These are phyloP conservation scores for Oenanthe sinensis DNA, from an alignment of 129 eudicot species.

Conservation along the genomic window DNA sequence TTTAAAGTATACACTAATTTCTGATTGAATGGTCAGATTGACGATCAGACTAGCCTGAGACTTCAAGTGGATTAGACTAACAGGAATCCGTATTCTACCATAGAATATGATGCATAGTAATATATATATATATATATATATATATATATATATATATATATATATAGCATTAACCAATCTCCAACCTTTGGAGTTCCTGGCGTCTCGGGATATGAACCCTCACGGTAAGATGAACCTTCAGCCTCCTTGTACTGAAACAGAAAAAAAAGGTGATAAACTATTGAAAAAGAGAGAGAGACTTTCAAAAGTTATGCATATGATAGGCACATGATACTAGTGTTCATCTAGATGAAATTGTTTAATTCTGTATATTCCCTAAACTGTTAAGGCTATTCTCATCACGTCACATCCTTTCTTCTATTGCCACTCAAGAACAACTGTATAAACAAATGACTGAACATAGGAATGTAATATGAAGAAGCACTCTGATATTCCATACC, in stretches of 20 bases:
- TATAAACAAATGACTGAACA: neutral
- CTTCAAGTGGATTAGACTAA: neutral
- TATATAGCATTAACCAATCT: neutral
- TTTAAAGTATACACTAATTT: neutral
- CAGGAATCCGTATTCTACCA: neutral
- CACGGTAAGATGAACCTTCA: slow-evolving; percentile 84
- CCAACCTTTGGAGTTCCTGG: slow-evolving; percentile 87
- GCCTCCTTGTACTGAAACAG: slow-evolving; percentile 87
- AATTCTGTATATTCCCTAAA: neutral
- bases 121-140: too few species aligned
- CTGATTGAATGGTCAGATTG: neutral
- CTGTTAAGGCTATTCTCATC: neutral
- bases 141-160: too few species aligned
- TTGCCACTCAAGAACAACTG: neutral
- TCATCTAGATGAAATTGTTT: neutral
- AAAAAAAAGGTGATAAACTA: neutral
- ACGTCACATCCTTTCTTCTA: neutral
- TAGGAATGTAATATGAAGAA: neutral
- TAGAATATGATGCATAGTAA: neutral
- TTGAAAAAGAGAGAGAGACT: neutral
- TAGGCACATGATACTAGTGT: neutral
- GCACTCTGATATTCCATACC: neutral
- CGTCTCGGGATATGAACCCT: slow-evolving; percentile 72
- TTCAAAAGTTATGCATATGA: neutral
- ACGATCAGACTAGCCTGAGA: neutral